A percentile compares a stretch with the other conserved stretches of the same genome.
phyloP scores from a whole-genome alignment of 2,329 filamentous ascomycete genomes.

The Neopestalotiopsis sp. region DNA sequence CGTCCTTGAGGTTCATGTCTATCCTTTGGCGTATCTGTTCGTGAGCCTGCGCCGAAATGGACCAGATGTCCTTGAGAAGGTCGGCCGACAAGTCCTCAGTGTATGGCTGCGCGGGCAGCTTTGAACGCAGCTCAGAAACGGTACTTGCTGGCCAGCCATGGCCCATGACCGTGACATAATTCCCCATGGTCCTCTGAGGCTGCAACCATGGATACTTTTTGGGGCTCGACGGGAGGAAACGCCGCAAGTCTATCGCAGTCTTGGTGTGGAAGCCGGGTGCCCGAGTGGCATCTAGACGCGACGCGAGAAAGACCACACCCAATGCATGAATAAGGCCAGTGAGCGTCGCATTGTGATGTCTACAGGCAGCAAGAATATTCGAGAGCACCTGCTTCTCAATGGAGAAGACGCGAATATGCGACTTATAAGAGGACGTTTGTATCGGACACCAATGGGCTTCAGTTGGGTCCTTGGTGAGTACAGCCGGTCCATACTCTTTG shows the following conservation, averaged over 20 bases:
- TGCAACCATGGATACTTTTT: neutral
- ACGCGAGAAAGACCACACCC: neutral
- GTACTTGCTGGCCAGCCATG: neutral
- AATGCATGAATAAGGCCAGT: neutral
- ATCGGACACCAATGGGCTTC: neutral
- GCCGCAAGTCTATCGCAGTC: neutral
- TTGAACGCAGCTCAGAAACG: neutral
- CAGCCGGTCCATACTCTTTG: neutral
- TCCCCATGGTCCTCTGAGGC: neutral
- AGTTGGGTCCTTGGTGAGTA: neutral
- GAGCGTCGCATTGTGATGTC: neutral
- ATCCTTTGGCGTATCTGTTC: neutral
- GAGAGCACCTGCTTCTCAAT: neutral
- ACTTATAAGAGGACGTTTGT: neutral
- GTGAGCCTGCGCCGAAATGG: neutral
- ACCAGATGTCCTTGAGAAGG: neutral
- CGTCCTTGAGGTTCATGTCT: neutral
- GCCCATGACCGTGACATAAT: neutral
- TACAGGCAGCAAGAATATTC: neutral
- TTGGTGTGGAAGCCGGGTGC: neutral
- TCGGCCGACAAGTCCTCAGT: neutral
- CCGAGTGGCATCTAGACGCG: neutral
- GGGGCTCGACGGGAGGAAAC: neutral
- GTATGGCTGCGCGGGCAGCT: neutral
- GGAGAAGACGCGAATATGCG: neutral